phyloP scores from a whole-genome alignment of 2,329 filamentous ascomycete species.

The Amylocarpus encephaloides region DNA sequence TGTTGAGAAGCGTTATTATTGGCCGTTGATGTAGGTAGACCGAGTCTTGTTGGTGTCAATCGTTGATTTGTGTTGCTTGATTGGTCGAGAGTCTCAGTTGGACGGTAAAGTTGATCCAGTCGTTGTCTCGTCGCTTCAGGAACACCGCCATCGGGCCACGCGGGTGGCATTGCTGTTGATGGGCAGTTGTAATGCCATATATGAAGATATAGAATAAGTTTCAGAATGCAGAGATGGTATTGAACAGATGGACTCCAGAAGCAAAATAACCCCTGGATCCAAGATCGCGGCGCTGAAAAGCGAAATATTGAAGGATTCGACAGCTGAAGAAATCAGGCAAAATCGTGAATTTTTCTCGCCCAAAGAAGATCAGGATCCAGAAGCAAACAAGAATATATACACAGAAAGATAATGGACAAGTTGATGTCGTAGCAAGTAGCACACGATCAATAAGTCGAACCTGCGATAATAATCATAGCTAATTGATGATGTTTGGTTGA shows the following conservation, averaged over 20 bases:
- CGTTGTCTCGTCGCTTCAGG: constrained; percentile 18
- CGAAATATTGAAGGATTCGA: not conserved
- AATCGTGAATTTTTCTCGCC: not conserved
- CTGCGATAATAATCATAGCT: constrained; percentile 9
- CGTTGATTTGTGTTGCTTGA: constrained; percentile 9
- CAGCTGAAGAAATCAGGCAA: constrained; percentile 3
- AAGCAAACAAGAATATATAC: not conserved
- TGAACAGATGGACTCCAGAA: not conserved
- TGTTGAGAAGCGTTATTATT: not conserved
- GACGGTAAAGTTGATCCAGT: constrained; percentile 18
- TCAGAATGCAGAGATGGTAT: not conserved
- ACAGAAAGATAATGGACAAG: not conserved
- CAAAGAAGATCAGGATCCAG: not conserved
- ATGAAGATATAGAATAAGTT: not conserved
- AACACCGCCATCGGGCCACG: constrained; percentile 9
- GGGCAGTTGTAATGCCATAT: constrained; percentile 2
- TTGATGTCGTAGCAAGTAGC: not conserved
- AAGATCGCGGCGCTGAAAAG: not conserved
- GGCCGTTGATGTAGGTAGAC: constrained; percentile 3
- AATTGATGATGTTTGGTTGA: constrained; percentile 18
- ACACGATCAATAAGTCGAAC: not conserved
- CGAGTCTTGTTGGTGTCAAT: constrained; percentile 7
- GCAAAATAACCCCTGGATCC: not conserved
- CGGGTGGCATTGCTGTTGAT: constrained; percentile 12
- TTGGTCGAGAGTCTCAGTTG: constrained; percentile 10